These are phyloP conservation scores for Quercus aquifolioides DNA, from an alignment of 306 rosid genomes.

Conservation along the genomic window DNA sequence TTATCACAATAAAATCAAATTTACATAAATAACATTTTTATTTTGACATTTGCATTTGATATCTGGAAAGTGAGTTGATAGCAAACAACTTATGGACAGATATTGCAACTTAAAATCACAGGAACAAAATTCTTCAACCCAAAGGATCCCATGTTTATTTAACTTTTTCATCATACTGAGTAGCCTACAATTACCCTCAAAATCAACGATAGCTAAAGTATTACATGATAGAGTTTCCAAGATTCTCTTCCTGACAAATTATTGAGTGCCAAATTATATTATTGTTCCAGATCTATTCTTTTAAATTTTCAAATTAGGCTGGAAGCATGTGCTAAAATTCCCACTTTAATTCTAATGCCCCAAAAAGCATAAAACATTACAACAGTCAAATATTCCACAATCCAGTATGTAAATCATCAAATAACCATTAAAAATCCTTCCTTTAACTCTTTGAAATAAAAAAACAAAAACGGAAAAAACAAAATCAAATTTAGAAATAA, in stretches of 20 bases:
- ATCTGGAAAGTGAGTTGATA: background rate
- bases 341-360: background rate
- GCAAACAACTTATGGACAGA: background rate
- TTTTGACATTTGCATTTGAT: background rate
- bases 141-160: background rate
- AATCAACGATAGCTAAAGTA: background rate
- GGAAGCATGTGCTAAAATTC: background rate
- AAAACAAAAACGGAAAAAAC: background rate
- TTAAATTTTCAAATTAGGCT: background rate
- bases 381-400: background rate
- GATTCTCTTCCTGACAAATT: background rate
- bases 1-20: background rate
- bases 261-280: background rate
- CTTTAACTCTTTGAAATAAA: background rate
- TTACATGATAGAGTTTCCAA: background rate
- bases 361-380: background rate
- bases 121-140: background rate
- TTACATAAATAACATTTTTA: background rate
- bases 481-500: background rate
- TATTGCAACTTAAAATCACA: background rate
- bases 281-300: background rate
- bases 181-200: background rate
- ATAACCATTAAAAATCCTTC: background rate
- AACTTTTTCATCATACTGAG: background rate
- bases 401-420: background rate